A percentile compares a stretch with the other conserved stretches of the same genome.
Evolutionary conservation across 2,329 filamentous ascomycete genomes (phyloP).

Genomic region (Alternaria tenuissima): DNA sequence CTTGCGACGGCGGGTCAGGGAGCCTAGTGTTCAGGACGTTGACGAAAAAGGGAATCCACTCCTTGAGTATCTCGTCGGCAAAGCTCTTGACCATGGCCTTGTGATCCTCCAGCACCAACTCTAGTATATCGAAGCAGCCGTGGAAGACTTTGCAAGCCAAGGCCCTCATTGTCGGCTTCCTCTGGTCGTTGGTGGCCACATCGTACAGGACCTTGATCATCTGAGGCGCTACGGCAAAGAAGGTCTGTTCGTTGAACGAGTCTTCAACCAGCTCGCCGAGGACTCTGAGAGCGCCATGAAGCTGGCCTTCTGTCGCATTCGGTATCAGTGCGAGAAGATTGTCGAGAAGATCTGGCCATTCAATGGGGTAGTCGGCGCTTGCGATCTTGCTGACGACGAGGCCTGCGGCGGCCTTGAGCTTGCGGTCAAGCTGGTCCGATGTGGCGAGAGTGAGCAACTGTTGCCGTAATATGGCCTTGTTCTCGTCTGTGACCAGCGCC

Average conservation of each 20-base stretch:
- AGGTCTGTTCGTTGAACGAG: constrained; percentile 91
- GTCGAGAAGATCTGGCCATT: constrained; percentile 91
- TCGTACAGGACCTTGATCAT: constrained; percentile 85
- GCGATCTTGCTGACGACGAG: constrained; percentile 94
- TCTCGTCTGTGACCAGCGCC: constrained; percentile 74
- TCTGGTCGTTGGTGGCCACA: constrained; percentile 77
- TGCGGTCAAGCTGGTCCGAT: constrained; percentile 76
- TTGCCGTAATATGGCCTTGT: constrained; percentile 76
- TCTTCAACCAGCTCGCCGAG: constrained; percentile 91
- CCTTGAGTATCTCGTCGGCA: constrained; percentile 81
- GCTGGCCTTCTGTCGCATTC: constrained; percentile 76
- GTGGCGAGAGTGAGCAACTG: constrained; percentile 80
- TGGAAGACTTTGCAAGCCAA: constrained; percentile 91
- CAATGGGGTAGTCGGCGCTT: constrained; percentile 88
- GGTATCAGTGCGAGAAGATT: constrained; percentile 80
- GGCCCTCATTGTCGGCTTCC: constrained; percentile 79
- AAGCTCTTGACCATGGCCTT: constrained; percentile 86
- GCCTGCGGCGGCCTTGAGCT: constrained; percentile 88
- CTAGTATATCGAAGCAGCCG: constrained; percentile 90
- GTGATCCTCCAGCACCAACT: constrained; percentile 96
- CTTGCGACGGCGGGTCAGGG: constrained; percentile 65
- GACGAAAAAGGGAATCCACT: constrained; percentile 92
- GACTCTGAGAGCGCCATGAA: constrained; percentile 89
- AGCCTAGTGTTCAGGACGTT: constrained; percentile 77
- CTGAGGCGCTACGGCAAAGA: constrained; percentile 87